Base-by-base conservation (phyloP, 2,329 filamentous ascomycete genomes). In the Aspergillus ruber region DNA sequence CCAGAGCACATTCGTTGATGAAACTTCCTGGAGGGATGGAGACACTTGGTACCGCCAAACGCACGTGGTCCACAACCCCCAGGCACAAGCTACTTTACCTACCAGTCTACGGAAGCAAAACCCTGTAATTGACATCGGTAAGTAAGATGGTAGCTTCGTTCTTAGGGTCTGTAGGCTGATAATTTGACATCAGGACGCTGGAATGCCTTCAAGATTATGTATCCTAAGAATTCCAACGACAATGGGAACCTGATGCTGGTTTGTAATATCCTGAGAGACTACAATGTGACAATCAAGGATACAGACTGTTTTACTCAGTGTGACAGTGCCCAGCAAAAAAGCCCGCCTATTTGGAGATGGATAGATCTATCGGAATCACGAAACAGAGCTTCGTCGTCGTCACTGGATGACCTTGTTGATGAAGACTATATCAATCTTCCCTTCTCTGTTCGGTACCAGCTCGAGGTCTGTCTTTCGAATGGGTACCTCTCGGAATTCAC, bases 401-500 rank as follows among this genome's bases (percentile, higher is more conserved):
- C 46, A 47, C 56, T 54, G 50, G 58, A 72, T 20, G 67, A 68
- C 23, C 53, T 71, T 33, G 55, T 56, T 55, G 50, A 65, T 18
- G 52, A 63, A 18, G 56, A 53, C 8, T 66, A 69, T 52, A 57
- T 73, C 25, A 55, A 68, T 46, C 73, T 91, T 3, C 71, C 80
- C 0, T 96, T 90, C 51, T 71, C 82, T 1, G 80, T 95, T 1
- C 80, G 88, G 13, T 98, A 97, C 61, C 90, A 95, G 63, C 78
- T 98, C 0, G 91, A 98, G 65, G 90, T 89, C 0, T 97, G 91
- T 62, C 77, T 97, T n/a, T 95, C 90, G 0, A 81, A 85, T 23
- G 83, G 84, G 0, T 75, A 82, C 20, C 70, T 98, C 10, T 85
- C 84, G 45, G 91, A 96, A 64, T 81, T 88, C 61, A 86, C 79